phyloP scores from a whole-genome alignment of 306 rosid species.

The Sechiopsis laciniata region DNA sequence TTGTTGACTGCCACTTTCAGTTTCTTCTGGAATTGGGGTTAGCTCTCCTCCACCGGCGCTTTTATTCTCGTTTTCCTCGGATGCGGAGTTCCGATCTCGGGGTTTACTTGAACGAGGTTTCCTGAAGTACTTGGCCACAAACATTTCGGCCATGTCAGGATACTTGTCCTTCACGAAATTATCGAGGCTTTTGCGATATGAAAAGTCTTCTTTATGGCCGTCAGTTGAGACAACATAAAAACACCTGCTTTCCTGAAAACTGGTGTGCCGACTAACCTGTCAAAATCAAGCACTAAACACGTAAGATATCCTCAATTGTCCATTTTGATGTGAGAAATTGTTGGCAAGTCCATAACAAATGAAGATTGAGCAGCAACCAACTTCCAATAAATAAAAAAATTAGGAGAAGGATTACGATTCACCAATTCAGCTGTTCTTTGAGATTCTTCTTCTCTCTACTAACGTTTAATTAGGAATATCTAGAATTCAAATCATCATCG shows the following conservation, averaged over 20 bases:
- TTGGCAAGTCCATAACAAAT: background rate
- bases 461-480: too few relatives aligned
- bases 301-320: slow-evolving; percentile 2
- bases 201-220: slow-evolving; percentile 66
- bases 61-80: slow-evolving; percentile 16
- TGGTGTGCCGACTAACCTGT: slow-evolving; percentile 65
- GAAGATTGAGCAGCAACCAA: slow-evolving; percentile 1
- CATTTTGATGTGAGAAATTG: background rate
- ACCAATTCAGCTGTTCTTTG: too few relatives aligned
- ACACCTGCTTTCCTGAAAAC: slow-evolving; percentile 73
- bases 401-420: too few relatives aligned
- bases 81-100: slow-evolving; percentile 13
- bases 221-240: slow-evolving; percentile 60
- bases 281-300: slow-evolving; percentile 9
- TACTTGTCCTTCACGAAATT: slow-evolving; percentile 45
- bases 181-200: slow-evolving; percentile 67
- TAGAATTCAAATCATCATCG: too few relatives aligned
- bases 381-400: background rate
- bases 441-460: too few relatives aligned
- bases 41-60: background rate
- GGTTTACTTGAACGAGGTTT: slow-evolving; percentile 38
- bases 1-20: slow-evolving; percentile 26
- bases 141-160: slow-evolving; percentile 59
- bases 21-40: slow-evolving; percentile 27
- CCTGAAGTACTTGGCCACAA: slow-evolving; percentile 52